These are phyloP conservation scores for Camelina neglecta DNA, from an alignment of 345 rosid genomes.

Conservation along the genomic window DNA sequence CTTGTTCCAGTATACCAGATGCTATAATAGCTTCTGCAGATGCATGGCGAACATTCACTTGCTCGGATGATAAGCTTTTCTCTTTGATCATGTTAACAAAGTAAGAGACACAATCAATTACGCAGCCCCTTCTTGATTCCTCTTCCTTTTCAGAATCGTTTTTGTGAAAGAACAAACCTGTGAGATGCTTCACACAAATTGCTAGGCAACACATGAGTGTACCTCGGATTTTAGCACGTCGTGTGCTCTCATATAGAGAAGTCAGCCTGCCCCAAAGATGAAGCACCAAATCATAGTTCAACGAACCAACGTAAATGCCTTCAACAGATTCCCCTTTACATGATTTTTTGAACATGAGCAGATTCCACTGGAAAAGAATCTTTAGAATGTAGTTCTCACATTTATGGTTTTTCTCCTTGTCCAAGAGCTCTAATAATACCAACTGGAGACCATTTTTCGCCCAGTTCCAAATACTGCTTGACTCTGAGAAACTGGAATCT, in stretches of 20 bases:
- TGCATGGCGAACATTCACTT: conserved; percentile 77
- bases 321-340: conserved; percentile 35
- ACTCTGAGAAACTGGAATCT: conserved; percentile 53
- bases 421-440: conserved; percentile 61
- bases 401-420: conserved; percentile 66
- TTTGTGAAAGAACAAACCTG: conserved; percentile 48
- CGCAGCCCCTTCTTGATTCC: conserved; percentile 37
- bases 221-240: conserved; percentile 69
- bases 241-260: conserved; percentile 57
- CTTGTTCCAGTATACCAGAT: conserved; percentile 86
- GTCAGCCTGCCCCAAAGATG: conserved; percentile 71
- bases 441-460: conserved; percentile 62
- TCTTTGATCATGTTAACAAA: conserved; percentile 64
- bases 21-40: conserved; percentile 84
- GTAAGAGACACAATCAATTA: conserved; percentile 58
- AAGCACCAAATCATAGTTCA: conserved; percentile 60
- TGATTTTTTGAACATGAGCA: conserved; percentile 57
- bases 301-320: conserved; percentile 55
- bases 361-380: conserved; percentile 84
- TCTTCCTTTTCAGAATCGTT: conserved; percentile 43
- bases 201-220: conserved; percentile 84
- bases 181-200: conserved; percentile 66
- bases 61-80: conserved; percentile 79
- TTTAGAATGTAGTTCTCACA: conserved; percentile 74
- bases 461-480: conserved; percentile 64